Conservation (phyloP, 2,329 filamentous ascomycete species). For the Basipetospora chlamydospora region DNA sequence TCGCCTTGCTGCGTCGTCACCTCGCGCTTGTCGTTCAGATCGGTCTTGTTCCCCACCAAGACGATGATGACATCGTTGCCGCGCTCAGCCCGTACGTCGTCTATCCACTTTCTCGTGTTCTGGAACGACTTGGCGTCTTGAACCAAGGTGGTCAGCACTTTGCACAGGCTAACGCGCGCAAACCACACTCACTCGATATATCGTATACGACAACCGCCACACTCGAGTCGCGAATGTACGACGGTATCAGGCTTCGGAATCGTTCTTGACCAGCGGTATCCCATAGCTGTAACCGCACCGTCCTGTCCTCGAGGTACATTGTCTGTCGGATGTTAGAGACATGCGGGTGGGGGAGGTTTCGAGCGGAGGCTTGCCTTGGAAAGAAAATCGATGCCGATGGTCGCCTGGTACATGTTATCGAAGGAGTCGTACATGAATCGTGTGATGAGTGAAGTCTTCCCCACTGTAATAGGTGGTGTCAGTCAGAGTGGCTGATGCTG, state of each 20-base stretch:
- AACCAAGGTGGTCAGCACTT: conserved; percentile 9
- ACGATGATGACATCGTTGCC: conserved; percentile 99
- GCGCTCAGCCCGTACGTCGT: conserved; percentile 90
- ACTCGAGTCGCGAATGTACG: conserved; percentile 94
- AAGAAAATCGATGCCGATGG: conserved; percentile 97
- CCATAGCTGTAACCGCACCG: conserved; percentile 93
- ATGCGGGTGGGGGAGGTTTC: too few species aligned
- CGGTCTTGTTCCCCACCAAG: conserved; percentile 96
- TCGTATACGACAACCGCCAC: conserved; percentile 98
- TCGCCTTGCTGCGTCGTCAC: conserved; percentile 94
- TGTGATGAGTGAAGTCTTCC: conserved; percentile 96
- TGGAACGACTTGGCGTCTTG: conserved; percentile 87
- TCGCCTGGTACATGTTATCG: conserved; percentile 99
- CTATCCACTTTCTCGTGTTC: conserved; percentile 98
- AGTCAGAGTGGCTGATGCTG: background rate
- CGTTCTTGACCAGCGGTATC: conserved; percentile 96
- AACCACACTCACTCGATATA: conserved; percentile 57
- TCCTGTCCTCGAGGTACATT: conserved; percentile 98
- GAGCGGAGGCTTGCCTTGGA: conserved; percentile 56
- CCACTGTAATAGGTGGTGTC: too few species aligned
- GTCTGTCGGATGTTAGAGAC: too few species aligned
- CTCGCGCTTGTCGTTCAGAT: conserved; percentile 95
- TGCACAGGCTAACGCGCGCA: background rate
- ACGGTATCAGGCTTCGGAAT: conserved; percentile 92
- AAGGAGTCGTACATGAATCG: conserved; percentile 99